A percentile compares a stretch with the other conserved stretches of the same genome.
Conservation (phyloP, 1,284 basidiomycete species). For the Apiotrichum gamsii region DNA sequence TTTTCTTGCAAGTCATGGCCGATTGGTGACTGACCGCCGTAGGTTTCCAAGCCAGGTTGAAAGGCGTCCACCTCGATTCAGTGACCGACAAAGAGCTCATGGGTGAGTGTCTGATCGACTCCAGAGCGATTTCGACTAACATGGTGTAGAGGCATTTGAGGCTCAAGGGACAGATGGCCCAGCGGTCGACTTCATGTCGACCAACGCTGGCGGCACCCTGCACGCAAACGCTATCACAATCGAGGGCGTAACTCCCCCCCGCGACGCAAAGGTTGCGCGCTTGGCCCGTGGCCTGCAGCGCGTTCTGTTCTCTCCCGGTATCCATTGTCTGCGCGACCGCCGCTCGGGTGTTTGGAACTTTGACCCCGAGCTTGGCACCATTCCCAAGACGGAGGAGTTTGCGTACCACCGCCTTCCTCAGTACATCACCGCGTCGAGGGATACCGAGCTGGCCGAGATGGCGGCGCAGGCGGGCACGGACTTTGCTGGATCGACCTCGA, state of each 20-base stretch:
- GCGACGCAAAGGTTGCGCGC: slow-evolving; percentile 53
- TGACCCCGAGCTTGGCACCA: slow-evolving; percentile 58
- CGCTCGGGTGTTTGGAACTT: slow-evolving; percentile 85
- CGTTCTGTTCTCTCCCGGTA: slow-evolving; percentile 84
- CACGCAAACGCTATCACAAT: slow-evolving; percentile 2
- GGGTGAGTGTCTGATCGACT: background rate
- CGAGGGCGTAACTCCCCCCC: slow-evolving; percentile 45
- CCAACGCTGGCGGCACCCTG: background rate
- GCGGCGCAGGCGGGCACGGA: slow-evolving; percentile 52
- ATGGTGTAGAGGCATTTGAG: background rate
- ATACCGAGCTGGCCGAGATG: slow-evolving; percentile 66
- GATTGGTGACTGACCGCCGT: no score
- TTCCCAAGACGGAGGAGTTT: slow-evolving; percentile 80
- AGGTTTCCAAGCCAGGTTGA: no score
- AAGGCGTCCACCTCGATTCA: no score
- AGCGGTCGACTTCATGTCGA: background rate
- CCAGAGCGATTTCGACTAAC: no score
- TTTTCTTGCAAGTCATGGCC: no score
- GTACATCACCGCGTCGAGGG: slow-evolving; percentile 75
- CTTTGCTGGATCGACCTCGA: slow-evolving; percentile 90
- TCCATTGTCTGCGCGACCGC: slow-evolving; percentile 84
- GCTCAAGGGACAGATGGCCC: no score
- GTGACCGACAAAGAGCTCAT: background rate
- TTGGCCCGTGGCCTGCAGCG: slow-evolving; percentile 74
- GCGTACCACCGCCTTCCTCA: slow-evolving; percentile 73